phyloP scores from a whole-genome alignment of 75 land plant genomes.

The Picea glauca region DNA sequence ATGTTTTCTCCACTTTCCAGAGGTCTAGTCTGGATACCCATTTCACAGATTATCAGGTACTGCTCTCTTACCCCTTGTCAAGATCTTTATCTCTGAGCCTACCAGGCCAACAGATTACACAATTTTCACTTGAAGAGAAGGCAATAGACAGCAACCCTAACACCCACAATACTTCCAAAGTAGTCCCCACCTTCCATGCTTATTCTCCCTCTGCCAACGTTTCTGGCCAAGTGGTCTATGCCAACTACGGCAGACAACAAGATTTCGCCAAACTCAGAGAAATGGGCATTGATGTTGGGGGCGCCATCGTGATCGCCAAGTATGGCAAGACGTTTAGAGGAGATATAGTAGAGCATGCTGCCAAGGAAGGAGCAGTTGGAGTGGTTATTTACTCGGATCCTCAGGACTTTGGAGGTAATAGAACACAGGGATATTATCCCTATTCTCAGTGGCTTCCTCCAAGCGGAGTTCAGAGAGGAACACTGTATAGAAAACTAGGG shows the following conservation, averaged over 20 bases:
- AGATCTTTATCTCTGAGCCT: too few relatives aligned
- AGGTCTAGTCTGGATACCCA: constrained; percentile 37
- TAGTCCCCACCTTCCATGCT: constrained; percentile 32
- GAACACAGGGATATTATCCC: constrained; percentile 30
- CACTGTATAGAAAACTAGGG: constrained; percentile 28
- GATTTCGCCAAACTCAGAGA: constrained; percentile 21
- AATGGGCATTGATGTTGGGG: constrained; percentile 26
- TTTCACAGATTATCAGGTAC: constrained; percentile 27
- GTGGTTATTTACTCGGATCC: constrained; percentile 39
- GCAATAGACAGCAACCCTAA: constrained; percentile 27
- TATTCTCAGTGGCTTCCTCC: constrained; percentile 44
- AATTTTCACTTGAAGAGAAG: too few relatives aligned
- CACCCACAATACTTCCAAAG: constrained; percentile 18
- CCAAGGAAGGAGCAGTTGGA: constrained; percentile 25
- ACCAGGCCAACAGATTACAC: too few relatives aligned
- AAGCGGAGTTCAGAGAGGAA: constrained; percentile 30
- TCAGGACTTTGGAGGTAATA: constrained; percentile 37
- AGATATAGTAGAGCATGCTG: constrained; percentile 34
- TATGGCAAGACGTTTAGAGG: constrained; percentile 34
- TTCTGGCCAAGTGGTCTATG: constrained; percentile 25
- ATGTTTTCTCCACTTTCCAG: constrained; percentile 37
- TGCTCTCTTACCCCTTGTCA: constrained; percentile 63
- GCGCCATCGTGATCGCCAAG: constrained; percentile 32
- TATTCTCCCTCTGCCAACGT: constrained; percentile 39
- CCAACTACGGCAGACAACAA: constrained; percentile 26